Base-by-base conservation (phyloP, 1,139 yeast genomes). In the Chernovozyma sophiae-reginae region DNA sequence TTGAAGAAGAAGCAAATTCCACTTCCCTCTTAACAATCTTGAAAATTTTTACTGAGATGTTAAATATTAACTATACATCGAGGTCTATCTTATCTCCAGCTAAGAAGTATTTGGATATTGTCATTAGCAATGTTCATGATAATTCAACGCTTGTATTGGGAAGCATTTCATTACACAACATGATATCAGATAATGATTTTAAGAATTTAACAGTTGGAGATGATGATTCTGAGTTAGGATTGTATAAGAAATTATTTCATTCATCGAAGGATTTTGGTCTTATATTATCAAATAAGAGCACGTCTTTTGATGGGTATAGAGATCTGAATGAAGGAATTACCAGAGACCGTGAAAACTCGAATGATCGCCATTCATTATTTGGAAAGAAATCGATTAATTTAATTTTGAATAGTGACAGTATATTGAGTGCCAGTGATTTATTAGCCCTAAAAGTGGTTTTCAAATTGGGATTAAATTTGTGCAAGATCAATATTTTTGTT, bases 21-120 rank as follows among this genome's bases (percentile, higher is more conserved):
- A 71, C 74, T 27, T 61, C 82, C 0, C 61, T 76, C 17, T 58
- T 79, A 39, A 67, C 76, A 30, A 75, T 78, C 23, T 65, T 78
- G 38, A 73, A 70, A 39, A 71, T 79, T 1, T 78, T 79, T 46
- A 64, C 79, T 34, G 72, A 74, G 25, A 54, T 77, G 43, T 65
- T 74, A 43, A 68, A 71, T 16, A 65, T 77, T 35, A 67, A 68
- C 3, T 74, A 72, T 49, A 51, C 74, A 6, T 72, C 81, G n/a
- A 74, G 68, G 44, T 72, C 80, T 4, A 61, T 77, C 14, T 68
- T 75, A 40, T 67, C 81, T 1, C 64, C 81, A 2, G 63, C 50
- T 32, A 56, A 52, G 34, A 62, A 61, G 35, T 58, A 58, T 33
- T 44, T 59, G 6, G 47, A 55, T 22, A 43, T 62, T 11, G 53